Base-by-base conservation (phyloP, 2,329 filamentous ascomycete genomes). In the Ramularia collo-cygni region DNA sequence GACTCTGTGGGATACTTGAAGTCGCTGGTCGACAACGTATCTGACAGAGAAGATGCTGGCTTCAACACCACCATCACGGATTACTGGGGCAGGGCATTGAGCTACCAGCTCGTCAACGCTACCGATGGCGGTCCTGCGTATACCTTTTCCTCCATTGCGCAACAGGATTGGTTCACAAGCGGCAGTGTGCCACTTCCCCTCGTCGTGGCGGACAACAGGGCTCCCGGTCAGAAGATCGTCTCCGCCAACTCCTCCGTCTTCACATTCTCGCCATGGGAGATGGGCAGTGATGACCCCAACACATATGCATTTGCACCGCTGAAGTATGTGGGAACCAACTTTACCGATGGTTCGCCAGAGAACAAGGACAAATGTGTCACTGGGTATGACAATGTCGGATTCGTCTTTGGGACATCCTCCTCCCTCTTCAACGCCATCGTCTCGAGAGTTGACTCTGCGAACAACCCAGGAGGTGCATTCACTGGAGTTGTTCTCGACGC, bases 331-430 rank as follows among this genome's bases (percentile, higher is more conserved):
- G 85, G 85, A 2, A 85, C 84, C 2, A 79, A 79, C 49, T 88
- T 90, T 60, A 73, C 69, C 28, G 69, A 65, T 4, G 85, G 85
- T 14, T 56, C 59, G 6, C 61, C 92, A 14, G 65, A 74, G 0
- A 58, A 67, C 8, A 60, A 70, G 40, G 72, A 75, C 30, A 59
- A 65, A 18, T 95, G 89, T 56, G 73, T 93, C 12, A 70, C 74
- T 6, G 89, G 89, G 1, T 88, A 88, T 48, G 89, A 95, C 63
- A 88, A 88, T 53, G 75, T 76, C 16, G 85, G 85, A 5, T 95
- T 77, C 57, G 69, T 94, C 17, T 87, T 94, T 77, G 88, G 88
- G 36, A 94, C 88, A 0, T 87, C 82, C 15, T 86, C 81, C 1
- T 83, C 84, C 1, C 71, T 95, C 2, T 95, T 95, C 72, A 95